phyloP scores from a whole-genome alignment of 768 basidiomycete species.

The Phlegmacium glaucopus region DNA sequence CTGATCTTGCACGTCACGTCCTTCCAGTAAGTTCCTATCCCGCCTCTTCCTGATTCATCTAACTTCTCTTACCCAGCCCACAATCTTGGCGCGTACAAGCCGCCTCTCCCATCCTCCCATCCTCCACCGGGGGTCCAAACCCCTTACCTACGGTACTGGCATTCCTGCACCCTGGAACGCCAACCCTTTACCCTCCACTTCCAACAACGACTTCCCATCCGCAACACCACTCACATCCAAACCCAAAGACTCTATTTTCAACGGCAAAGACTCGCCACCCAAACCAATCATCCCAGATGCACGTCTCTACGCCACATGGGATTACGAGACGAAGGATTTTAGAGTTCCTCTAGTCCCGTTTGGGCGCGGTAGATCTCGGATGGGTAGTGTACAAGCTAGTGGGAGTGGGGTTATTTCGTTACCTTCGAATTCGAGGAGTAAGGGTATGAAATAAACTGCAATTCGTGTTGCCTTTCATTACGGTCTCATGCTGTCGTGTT shows the following conservation, averaged over 20 bases:
- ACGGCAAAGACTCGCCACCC: constrained; percentile 24
- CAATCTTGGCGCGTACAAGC: constrained; percentile 56
- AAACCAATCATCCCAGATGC: constrained; percentile 47
- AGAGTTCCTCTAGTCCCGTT: constrained; percentile 28
- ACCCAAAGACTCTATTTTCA: constrained; percentile 23
- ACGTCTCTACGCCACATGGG: constrained; percentile 55
- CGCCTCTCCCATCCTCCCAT: constrained; percentile 65
- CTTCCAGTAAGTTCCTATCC: constrained; percentile 54
- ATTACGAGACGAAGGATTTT: constrained; percentile 50
- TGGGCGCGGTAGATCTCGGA: constrained; percentile 25
- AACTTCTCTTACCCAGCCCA: constrained; percentile 32
- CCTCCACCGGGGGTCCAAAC: constrained; percentile 48
- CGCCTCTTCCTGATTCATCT: not conserved
- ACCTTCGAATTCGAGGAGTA: constrained; percentile 13
- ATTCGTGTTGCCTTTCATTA: not conserved
- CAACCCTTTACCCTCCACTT: constrained; percentile 26
- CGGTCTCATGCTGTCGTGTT: not conserved
- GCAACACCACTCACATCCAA: constrained; percentile 24
- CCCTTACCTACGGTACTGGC: constrained; percentile 44
- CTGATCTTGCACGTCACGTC: constrained; percentile 61
- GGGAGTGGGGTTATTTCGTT: constrained; percentile 20
- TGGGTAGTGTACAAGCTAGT: constrained; percentile 28
- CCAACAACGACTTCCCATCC: constrained; percentile 23
- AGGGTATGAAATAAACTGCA: constrained; percentile 16
- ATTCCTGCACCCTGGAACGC: constrained; percentile 54